phyloP scores from a whole-genome alignment of 768 basidiomycete genomes.

The Coprinellus aureogranulatus region DNA sequence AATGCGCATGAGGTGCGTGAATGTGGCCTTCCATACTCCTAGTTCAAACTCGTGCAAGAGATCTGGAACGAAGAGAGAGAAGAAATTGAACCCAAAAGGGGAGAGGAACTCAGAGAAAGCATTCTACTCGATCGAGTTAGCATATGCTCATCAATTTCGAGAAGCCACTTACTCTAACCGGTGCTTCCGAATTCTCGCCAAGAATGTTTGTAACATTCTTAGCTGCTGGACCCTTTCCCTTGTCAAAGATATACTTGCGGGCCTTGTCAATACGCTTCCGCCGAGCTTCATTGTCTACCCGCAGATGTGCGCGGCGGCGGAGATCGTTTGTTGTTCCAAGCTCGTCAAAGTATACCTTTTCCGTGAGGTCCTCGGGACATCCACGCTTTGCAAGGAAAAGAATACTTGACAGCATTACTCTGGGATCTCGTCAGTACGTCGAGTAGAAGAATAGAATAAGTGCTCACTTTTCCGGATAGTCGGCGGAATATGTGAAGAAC shows the following conservation, averaged over 20 bases:
- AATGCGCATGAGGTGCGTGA: constrained; percentile 34
- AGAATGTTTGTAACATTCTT: too few species aligned
- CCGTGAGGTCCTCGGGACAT: too few species aligned
- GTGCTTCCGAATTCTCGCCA: constrained; percentile 13
- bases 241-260: too few species aligned
- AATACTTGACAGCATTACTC: background rate
- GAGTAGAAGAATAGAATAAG: background rate
- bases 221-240: too few species aligned
- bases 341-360: too few species aligned
- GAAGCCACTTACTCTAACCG: background rate
- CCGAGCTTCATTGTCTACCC: too few species aligned
- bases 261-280: too few species aligned
- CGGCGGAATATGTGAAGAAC: constrained; percentile 33
- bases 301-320: too few species aligned
- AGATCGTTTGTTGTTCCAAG: too few species aligned
- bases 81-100: constrained; percentile 22
- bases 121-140: constrained; percentile 20
- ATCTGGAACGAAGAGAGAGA: constrained; percentile 29
- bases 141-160: background rate
- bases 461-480: constrained; percentile 42
- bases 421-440: too few species aligned
- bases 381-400: background rate
- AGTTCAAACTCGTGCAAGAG: constrained; percentile 40
- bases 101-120: constrained; percentile 24
- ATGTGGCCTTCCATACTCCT: constrained; percentile 34